These are phyloP conservation scores for Orobanche coerulescens DNA, from an alignment of 257 asterid species.

Conservation along the genomic window DNA sequence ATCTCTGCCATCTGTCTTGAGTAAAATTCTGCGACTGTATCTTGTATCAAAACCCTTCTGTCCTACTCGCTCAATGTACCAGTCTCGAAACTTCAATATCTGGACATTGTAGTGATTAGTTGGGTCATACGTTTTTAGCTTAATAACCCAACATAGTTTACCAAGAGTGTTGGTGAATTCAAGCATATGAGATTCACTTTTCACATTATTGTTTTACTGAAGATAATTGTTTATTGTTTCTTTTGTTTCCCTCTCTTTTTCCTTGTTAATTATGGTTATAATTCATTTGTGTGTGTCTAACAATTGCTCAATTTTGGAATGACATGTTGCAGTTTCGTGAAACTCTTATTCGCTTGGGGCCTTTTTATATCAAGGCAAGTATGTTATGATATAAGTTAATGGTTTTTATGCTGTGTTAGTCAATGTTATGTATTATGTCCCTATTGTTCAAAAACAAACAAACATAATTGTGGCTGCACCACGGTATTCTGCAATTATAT, in stretches of 20 bases:
- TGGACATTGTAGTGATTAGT: neutral
- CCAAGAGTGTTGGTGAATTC: slow-evolving; percentile 3
- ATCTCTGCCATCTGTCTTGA: neutral
- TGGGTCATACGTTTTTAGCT: neutral
- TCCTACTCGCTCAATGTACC: neutral
- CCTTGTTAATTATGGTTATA: neutral
- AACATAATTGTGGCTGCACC: neutral
- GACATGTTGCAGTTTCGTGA: slow-evolving; percentile 78
- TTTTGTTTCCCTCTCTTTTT: no score
- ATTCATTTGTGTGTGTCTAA: slow-evolving; percentile 14
- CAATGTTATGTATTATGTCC: neutral
- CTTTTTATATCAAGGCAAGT: slow-evolving; percentile 94
- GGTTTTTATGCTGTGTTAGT: slow-evolving; percentile 13
- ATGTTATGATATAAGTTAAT: slow-evolving; percentile 12
- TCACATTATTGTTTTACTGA: slow-evolving; percentile 6
- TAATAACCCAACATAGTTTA: neutral
- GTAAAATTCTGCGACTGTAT: slow-evolving; percentile 3
- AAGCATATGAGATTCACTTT: neutral
- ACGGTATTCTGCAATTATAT: neutral
- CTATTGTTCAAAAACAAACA: no score
- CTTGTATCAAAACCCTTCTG: neutral
- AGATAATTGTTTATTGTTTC: neutral
- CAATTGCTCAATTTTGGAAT: slow-evolving; percentile 21
- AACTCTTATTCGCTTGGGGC: slow-evolving; percentile 87
- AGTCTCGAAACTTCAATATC: neutral